Conservation (phyloP, 345 rosid species). For the Eucalyptus decipiens region DNA sequence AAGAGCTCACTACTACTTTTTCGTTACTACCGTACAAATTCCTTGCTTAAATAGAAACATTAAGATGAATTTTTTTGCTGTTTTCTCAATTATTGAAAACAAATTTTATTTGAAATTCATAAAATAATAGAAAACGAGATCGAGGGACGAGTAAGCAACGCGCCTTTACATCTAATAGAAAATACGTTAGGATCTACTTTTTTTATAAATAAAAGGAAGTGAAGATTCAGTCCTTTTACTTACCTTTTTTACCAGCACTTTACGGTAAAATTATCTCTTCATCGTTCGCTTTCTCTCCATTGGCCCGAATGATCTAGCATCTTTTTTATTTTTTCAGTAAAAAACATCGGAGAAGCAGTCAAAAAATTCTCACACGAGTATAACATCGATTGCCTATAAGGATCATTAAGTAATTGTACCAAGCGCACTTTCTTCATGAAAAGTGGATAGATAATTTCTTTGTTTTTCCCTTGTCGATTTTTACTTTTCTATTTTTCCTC, state of each 20-base stretch:
- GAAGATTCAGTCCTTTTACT: not conserved
- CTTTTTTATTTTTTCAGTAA: too few relatives aligned
- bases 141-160: not conserved
- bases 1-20: not conserved
- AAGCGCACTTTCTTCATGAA: not conserved
- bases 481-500: not conserved
- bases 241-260: not conserved
- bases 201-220: not conserved
- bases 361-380: not conserved
- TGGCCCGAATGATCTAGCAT: not conserved
- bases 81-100: not conserved
- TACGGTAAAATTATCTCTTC: not conserved
- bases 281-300: not conserved
- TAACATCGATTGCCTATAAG: not conserved
- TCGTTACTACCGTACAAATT: not conserved
- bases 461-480: not conserved
- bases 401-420: not conserved
- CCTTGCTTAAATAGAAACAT: not conserved
- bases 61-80: not conserved
- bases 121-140: not conserved
- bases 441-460: not conserved
- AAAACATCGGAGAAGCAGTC: not conserved
- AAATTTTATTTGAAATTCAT: not conserved
- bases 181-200: not conserved
- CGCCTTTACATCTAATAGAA: not conserved